Evolutionary conservation across 306 rosid genomes (phyloP).

Genomic region (Medicago arabica): DNA sequence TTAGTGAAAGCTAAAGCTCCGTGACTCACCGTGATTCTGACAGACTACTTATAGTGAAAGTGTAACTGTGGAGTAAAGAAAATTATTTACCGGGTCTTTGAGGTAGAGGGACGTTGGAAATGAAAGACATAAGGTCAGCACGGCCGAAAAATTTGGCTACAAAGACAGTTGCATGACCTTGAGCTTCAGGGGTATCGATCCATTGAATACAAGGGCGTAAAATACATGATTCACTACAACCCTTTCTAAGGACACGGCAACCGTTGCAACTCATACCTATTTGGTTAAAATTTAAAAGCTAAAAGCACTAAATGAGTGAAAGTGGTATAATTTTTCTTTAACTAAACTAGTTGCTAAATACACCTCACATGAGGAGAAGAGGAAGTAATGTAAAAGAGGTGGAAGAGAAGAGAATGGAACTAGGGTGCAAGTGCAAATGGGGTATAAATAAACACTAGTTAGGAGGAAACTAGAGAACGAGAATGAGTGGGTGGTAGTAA

Average conservation of each 20-base stretch:
- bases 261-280: slow-evolving; percentile 94
- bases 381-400: background rate
- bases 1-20: no score
- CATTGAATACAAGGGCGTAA: slow-evolving; percentile 89
- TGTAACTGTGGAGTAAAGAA: background rate
- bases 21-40: background rate
- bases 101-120: slow-evolving; percentile 83
- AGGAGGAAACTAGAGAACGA: background rate
- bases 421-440: slow-evolving; percentile 14
- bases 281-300: background rate
- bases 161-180: slow-evolving; percentile 94
- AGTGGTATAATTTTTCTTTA: background rate
- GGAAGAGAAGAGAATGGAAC: slow-evolving; percentile 40
- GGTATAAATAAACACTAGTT: slow-evolving; percentile 51
- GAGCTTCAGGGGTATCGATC: slow-evolving; percentile 89
- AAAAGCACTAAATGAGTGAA: background rate
- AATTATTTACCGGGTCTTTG: slow-evolving; percentile 72
- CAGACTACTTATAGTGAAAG: background rate
- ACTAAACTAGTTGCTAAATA: background rate
- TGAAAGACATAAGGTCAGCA: slow-evolving; percentile 97
- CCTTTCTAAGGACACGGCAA: slow-evolving; percentile 95
- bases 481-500: background rate
- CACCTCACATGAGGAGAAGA: slow-evolving; percentile 38
- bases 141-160: slow-evolving; percentile 99
- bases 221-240: slow-evolving; percentile 93